Evolutionary conservation across 345 rosid species (phyloP).

Genomic region (Hibiscus syriacus): DNA sequence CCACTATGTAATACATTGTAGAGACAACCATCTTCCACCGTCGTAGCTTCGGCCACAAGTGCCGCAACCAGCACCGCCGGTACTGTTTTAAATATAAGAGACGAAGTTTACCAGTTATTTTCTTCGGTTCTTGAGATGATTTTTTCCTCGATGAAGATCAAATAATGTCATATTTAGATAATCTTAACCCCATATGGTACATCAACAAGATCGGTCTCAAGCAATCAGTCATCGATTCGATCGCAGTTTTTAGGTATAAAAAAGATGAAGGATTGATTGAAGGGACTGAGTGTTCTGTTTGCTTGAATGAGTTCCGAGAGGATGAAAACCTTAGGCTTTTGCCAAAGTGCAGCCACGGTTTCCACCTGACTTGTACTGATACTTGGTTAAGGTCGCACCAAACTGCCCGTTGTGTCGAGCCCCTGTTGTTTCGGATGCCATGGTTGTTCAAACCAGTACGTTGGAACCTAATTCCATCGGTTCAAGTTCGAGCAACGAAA

Average conservation of each 20-base stretch:
- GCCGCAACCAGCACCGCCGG: background rate
- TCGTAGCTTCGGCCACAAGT: too few relatives aligned
- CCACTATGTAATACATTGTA: background rate
- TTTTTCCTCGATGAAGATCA: too few relatives aligned
- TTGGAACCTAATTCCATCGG: constrained; percentile 10
- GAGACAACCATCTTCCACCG: background rate
- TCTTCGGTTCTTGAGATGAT: too few relatives aligned
- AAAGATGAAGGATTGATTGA: constrained; percentile 45
- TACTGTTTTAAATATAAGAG: too few relatives aligned
- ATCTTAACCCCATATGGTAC: constrained; percentile 42
- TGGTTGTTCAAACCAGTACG: constrained; percentile 6
- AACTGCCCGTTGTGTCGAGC: constrained; percentile 86
- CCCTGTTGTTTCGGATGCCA: constrained; percentile 27
- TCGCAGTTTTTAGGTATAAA: constrained; percentile 43
- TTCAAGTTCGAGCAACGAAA: constrained; percentile 18
- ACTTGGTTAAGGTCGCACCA: constrained; percentile 74
- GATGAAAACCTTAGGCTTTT: constrained; percentile 55
- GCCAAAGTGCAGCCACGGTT: constrained; percentile 80
- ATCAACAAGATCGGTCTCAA: constrained; percentile 54
- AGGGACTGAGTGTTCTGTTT: constrained; percentile 77
- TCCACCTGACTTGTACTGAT: constrained; percentile 70
- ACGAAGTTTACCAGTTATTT: too few relatives aligned
- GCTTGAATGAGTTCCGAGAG: constrained; percentile 66
- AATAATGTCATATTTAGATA: too few relatives aligned
- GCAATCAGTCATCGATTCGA: constrained; percentile 50